Evolutionary conservation across 2,329 filamentous ascomycete genomes (phyloP).

Genomic region (Ploettnerulaceae sp.): DNA sequence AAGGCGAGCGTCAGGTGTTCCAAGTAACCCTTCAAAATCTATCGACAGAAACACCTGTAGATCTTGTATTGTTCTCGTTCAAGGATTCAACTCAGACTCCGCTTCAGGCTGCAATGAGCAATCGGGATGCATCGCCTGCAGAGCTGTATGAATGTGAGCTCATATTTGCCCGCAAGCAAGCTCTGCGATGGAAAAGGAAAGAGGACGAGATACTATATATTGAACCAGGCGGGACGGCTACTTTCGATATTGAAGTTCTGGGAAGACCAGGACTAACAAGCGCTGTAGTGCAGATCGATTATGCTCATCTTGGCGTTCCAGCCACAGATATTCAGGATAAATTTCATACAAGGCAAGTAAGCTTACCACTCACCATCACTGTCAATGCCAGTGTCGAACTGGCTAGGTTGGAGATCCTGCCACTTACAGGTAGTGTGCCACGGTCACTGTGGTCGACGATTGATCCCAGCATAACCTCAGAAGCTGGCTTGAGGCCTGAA

Average conservation of each 20-base stretch:
- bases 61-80: slow-evolving; percentile 83
- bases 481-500: slow-evolving; percentile 40
- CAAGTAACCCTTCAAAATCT: slow-evolving; percentile 76
- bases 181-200: slow-evolving; percentile 51
- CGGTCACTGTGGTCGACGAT: slow-evolving; percentile 49
- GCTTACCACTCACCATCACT: slow-evolving; percentile 76
- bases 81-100: slow-evolving; percentile 80
- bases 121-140: slow-evolving; percentile 69
- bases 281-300: slow-evolving; percentile 78
- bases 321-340: slow-evolving; percentile 62
- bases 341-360: slow-evolving; percentile 81
- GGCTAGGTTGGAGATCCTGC: slow-evolving; percentile 70
- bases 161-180: slow-evolving; percentile 69
- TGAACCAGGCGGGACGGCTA: slow-evolving; percentile 59
- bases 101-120: slow-evolving; percentile 68
- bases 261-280: slow-evolving; percentile 81
- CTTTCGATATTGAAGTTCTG: slow-evolving; percentile 77
- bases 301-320: slow-evolving; percentile 70
- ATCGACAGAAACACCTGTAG: slow-evolving; percentile 65
- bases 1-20: slow-evolving; percentile 78
- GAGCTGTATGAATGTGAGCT: slow-evolving; percentile 85
- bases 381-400: slow-evolving; percentile 90
- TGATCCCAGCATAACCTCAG: slow-evolving; percentile 28
- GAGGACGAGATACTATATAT: slow-evolving; percentile 55
- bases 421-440: slow-evolving; percentile 65